Conservation (phyloP, 2,329 filamentous ascomycete species). For the Alternaria sp. region DNA sequence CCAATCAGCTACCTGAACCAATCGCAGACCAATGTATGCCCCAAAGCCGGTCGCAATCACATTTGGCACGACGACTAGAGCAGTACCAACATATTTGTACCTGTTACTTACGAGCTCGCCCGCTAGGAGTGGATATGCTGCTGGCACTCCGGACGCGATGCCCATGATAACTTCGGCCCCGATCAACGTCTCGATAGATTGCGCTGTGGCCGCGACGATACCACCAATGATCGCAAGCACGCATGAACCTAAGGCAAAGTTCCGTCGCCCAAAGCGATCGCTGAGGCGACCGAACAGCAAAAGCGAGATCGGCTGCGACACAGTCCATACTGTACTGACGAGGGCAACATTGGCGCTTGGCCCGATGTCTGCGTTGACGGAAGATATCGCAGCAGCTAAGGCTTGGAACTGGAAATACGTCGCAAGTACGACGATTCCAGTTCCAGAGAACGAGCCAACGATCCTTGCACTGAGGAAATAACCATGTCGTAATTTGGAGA, state of each 20-base stretch:
- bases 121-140: neutral
- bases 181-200: neutral
- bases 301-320: neutral
- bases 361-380: conserved; percentile 18
- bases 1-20: neutral
- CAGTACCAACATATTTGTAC: neutral
- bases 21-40: neutral
- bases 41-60: neutral
- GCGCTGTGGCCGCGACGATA: neutral
- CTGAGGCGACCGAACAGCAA: neutral
- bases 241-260: neutral
- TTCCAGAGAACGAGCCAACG: conserved; percentile 12
- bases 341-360: conserved; percentile 9
- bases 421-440: conserved; percentile 16
- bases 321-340: neutral
- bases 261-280: neutral
- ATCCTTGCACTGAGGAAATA: neutral
- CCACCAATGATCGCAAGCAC: neutral
- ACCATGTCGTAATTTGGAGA: neutral
- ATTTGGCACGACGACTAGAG: neutral
- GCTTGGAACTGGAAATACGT: conserved; percentile 28
- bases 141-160: neutral
- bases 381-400: conserved; percentile 6
- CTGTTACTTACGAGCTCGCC: neutral
- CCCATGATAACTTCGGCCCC: neutral